Conservation (phyloP, 441 rosid genomes). For the Erodium moschatum region DNA sequence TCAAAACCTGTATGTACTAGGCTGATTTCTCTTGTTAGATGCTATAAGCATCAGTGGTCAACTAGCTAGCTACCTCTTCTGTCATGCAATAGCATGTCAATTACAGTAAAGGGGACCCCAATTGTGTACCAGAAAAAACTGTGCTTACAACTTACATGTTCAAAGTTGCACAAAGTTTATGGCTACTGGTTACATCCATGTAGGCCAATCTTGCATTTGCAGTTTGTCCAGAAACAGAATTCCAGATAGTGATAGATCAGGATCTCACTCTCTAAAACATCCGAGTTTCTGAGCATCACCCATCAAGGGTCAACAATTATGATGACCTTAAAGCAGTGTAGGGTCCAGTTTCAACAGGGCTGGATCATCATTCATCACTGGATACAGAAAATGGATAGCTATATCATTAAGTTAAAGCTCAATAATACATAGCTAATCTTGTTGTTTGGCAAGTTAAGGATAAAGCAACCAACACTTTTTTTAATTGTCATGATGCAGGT, state of each 20-base stretch:
- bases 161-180: background rate
- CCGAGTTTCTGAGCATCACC: background rate
- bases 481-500: background rate
- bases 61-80: background rate
- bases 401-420: background rate
- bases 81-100: constrained; percentile 6
- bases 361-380: background rate
- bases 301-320: background rate
- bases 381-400: background rate
- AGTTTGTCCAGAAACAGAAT: background rate
- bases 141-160: constrained; percentile 13
- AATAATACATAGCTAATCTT: background rate
- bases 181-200: background rate
- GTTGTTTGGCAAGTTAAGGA: background rate
- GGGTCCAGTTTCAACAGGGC: background rate
- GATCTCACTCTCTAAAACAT: background rate
- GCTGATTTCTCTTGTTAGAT: background rate
- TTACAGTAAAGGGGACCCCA: background rate
- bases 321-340: background rate
- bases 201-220: background rate
- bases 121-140: background rate
- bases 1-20: background rate
- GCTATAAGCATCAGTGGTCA: background rate
- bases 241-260: constrained; percentile 4
- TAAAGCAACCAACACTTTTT: background rate